Percentiles rank a stretch among this genome's conserved stretches.
These are phyloP conservation scores for Glycine tomentella DNA, from an alignment of 306 rosid species.

Conservation along the genomic window DNA sequence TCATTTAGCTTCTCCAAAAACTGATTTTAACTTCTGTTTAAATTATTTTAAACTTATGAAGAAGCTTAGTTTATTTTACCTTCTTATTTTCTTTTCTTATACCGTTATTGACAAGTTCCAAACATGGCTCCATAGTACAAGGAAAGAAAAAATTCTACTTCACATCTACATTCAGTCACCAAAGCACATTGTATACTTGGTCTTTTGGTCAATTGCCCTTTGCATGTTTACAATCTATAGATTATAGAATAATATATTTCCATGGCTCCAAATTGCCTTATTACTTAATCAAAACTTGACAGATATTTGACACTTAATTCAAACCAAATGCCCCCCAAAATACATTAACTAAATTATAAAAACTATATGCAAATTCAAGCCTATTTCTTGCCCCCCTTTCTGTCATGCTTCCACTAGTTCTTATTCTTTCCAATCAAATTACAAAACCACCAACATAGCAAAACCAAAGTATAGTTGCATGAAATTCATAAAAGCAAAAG, in stretches of 20 bases:
- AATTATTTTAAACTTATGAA: no score
- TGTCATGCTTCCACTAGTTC: not conserved
- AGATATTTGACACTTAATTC: conserved; percentile 17
- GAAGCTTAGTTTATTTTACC: no score
- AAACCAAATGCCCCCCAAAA: conserved; percentile 22
- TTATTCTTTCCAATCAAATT: conserved; percentile 15
- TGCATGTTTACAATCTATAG: not conserved
- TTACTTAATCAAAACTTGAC: not conserved
- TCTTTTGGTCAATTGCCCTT: not conserved
- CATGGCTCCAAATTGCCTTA: conserved; percentile 17
- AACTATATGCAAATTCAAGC: conserved; percentile 26
- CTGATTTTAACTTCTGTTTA: no score
- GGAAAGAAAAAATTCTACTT: not conserved
- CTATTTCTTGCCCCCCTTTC: conserved; percentile 18
- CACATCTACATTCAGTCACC: not conserved
- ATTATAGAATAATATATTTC: not conserved
- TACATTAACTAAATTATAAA: conserved; percentile 12
- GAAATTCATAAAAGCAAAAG: conserved; percentile 31
- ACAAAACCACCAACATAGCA: conserved; percentile 8
- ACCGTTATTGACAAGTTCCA: no score
- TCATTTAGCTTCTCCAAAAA: no score
- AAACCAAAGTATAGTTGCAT: conserved; percentile 2
- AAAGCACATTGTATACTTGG: not conserved
- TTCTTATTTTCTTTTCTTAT: no score
- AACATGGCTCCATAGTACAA: not conserved